Percentiles rank a stretch among this genome's conserved stretches.
phyloP scores from a whole-genome alignment of 2,329 filamentous ascomycete genomes.

The Scorias spongiosa region DNA sequence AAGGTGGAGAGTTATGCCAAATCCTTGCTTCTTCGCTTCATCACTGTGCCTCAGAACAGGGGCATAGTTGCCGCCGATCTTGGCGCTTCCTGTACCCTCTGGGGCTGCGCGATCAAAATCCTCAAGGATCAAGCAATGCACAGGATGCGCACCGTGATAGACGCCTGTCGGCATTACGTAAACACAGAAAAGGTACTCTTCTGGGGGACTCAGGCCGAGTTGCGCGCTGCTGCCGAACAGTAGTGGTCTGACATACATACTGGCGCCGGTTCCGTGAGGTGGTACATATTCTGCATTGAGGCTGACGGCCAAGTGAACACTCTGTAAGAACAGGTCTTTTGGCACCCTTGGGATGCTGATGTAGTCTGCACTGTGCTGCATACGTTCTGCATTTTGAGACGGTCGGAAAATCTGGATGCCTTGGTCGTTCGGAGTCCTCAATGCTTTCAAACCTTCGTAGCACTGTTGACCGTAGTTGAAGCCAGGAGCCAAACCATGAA shows the following conservation, averaged over 20 bases:
- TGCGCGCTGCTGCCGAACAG: constrained; percentile 80
- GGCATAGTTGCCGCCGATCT: constrained; percentile 91
- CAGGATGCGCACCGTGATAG: constrained; percentile 79
- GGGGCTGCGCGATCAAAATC: constrained; percentile 91
- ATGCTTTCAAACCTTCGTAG: constrained; percentile 97
- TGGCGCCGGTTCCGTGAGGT: constrained; percentile 72
- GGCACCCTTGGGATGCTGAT: constrained; percentile 75
- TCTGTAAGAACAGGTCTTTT: constrained; percentile 56
- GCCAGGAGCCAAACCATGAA: constrained; percentile 89
- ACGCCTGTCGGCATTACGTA: constrained; percentile 86
- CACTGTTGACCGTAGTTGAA: constrained; percentile 97
- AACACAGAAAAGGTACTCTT: constrained; percentile 83
- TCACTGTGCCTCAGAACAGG: constrained; percentile 82
- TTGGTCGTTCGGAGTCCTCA: constrained; percentile 56
- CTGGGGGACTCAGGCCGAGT: constrained; percentile 69
- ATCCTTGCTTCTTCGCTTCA: constrained; percentile 61
- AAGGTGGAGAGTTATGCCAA: constrained; percentile 85
- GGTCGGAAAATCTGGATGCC: constrained; percentile 79
- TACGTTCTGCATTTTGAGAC: constrained; percentile 64
- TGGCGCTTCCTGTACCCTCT: constrained; percentile 77
- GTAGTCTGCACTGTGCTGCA: constrained; percentile 72
- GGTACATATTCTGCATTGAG: constrained; percentile 86
- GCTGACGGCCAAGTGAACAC: constrained; percentile 65
- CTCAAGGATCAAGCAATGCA: constrained; percentile 77
- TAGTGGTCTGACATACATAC: constrained; percentile 83